phyloP scores from a whole-genome alignment of 257 asterid genomes.

The Forsythia suspensa region DNA sequence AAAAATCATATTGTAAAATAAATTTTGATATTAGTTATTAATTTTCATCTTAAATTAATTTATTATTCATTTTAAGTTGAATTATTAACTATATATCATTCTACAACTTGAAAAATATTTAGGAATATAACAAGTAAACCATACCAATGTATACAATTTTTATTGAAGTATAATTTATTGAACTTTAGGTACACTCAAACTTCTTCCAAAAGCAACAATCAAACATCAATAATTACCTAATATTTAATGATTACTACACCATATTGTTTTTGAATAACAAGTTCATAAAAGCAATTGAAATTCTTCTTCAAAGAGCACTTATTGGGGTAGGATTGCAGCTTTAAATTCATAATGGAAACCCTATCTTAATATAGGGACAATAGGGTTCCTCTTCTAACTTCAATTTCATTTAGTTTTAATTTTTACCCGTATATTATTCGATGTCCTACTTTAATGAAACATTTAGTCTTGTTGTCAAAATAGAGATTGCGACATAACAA shows the following conservation, averaged over 20 bases:
- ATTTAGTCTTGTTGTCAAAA: neutral
- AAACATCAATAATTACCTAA: neutral
- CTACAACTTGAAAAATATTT: neutral
- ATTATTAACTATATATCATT: neutral
- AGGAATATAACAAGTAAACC: neutral
- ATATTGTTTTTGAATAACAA: neutral
- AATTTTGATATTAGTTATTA: no score
- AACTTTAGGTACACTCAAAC: neutral
- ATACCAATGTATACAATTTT: neutral
- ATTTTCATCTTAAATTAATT: neutral
- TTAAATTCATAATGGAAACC: neutral
- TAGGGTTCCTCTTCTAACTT: no score
- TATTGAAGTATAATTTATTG: neutral
- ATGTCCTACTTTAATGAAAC: neutral
- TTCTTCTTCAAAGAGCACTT: neutral
- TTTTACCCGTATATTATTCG: no score
- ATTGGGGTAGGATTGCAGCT: neutral
- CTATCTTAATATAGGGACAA: neutral
- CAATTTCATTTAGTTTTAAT: no score
- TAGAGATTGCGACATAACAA: neutral
- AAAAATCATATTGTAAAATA: no score
- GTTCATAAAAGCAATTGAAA: neutral
- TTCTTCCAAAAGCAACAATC: neutral
- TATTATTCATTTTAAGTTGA: neutral
- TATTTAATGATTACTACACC: neutral